Evolutionary conservation across 345 rosid genomes (phyloP), one percentile per base, ranked within the genome.

Genomic region (Hevea brasiliensis): DNA sequence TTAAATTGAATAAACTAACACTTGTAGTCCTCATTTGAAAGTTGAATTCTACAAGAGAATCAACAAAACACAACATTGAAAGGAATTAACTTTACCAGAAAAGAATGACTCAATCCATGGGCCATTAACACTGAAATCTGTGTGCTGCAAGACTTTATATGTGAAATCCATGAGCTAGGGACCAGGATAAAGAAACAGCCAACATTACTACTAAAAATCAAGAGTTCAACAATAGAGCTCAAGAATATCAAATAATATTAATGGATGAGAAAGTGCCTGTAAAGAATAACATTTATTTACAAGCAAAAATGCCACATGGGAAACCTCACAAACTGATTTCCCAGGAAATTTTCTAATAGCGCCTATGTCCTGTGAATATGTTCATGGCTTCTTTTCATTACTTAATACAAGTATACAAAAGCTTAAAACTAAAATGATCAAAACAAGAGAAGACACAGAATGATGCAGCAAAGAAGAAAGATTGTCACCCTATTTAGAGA

Each of bases 391-490:
- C 55, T 24, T 23, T 32, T 20, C 1, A 2, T 21, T 23, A 45
- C 41, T 67, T 58, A 37, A 58, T 59, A 67, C 77, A 74, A 59
- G 66, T 58, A 58, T 71, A 61, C 72, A 69, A 11, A 68, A 72
- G 4, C 73, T 21, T 26, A 44, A 50, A 26, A 3, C 3, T 60
- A 24, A 67, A 13, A 6, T 53, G 1, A 24, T 77, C 72, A 77
- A 61, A 77, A 77, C 62, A 77, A 54, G 32, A 77, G 72, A 61
- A 77, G 81, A 55, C 81, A 77, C 56, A 77, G 55, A 67, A 77
- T 11, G 10, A 77, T 72, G 70, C 81, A 77, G 26, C 76, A 77
- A n/a, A 77, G 48, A 20, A 77, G 73, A 53, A 72, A 77, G 68
- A 72, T 37, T 6, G 73, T 67, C 44, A 77, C 69, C 44, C 81